Conservation (phyloP, 257 asterid genomes). For the Verbascum thapsus region DNA sequence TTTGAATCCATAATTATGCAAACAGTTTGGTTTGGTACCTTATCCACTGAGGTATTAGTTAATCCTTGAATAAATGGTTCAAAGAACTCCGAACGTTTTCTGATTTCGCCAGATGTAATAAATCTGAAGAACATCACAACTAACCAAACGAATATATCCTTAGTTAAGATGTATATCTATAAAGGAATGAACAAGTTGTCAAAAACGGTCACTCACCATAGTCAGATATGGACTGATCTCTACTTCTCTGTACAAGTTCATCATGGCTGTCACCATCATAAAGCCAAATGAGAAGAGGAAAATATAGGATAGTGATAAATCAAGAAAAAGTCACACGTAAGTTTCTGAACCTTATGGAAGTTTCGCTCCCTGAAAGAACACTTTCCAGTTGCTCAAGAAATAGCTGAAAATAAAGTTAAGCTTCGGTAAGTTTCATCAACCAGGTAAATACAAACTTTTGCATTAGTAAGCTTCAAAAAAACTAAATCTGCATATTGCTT, state of each 20-base stretch:
- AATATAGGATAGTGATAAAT: slow-evolving; percentile 13
- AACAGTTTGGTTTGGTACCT: slow-evolving; percentile 48
- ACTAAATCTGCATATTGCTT: too few relatives aligned
- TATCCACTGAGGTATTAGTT: slow-evolving; percentile 72
- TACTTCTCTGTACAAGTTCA: slow-evolving; percentile 78
- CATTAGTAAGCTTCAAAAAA: too few relatives aligned
- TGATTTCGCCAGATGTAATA: slow-evolving; percentile 90
- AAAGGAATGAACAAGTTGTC: slow-evolving; percentile 1
- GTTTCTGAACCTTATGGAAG: slow-evolving; percentile 64
- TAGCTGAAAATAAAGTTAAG: slow-evolving; percentile 56
- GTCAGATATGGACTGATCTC: slow-evolving; percentile 89
- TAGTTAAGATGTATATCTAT: slow-evolving; percentile 26
- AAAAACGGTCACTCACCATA: slow-evolving; percentile 62
- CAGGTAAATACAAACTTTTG: background rate
- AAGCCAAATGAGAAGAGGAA: slow-evolving; percentile 20
- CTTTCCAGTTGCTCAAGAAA: slow-evolving; percentile 92
- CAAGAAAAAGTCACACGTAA: slow-evolving; percentile 25
- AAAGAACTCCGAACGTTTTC: slow-evolving; percentile 82
- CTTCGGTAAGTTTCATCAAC: slow-evolving; percentile 23
- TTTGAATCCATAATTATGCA: background rate
- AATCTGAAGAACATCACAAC: slow-evolving; percentile 99
- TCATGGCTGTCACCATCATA: slow-evolving; percentile 62
- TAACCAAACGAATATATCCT: slow-evolving; percentile 38
- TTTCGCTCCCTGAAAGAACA: slow-evolving; percentile 72
- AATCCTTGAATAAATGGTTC: slow-evolving; percentile 92